Percentiles rank a stretch among this genome's conserved stretches.
Evolutionary conservation across 768 basidiomycete genomes (phyloP).

Genomic region (Boletales sp.): DNA sequence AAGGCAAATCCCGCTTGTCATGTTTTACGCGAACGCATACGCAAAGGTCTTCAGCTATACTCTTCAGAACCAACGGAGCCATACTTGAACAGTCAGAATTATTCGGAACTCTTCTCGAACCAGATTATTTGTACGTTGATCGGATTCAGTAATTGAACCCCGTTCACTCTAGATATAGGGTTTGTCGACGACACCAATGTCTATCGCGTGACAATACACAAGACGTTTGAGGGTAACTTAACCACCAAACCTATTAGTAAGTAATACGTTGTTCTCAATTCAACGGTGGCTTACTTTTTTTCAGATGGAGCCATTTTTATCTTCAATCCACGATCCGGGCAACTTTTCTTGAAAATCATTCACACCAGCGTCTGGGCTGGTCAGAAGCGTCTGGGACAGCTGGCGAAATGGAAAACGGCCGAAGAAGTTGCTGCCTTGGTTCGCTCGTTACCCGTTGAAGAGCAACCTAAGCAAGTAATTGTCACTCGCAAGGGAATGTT

Average conservation of each 20-base stretch:
- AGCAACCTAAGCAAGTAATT: slow-evolving; percentile 99
- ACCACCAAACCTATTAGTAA: slow-evolving; percentile 97
- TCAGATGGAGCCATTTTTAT: slow-evolving; percentile 95
- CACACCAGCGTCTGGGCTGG: slow-evolving; percentile 99
- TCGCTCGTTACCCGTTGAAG: slow-evolving; percentile 97
- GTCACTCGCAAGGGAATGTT: slow-evolving; percentile 99
- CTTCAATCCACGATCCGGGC: slow-evolving; percentile 98
- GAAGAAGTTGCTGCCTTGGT: slow-evolving; percentile 99
- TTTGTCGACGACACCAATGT: slow-evolving; percentile 99
- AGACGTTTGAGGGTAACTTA: slow-evolving; percentile 99
- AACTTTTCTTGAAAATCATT: slow-evolving; percentile 97
- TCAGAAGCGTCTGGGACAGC: slow-evolving; percentile 98
- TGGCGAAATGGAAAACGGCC: slow-evolving; percentile 99
- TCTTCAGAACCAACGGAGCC: slow-evolving; percentile 99
- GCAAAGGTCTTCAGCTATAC: slow-evolving; percentile 97
- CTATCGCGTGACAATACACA: slow-evolving; percentile 99
- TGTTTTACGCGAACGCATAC: slow-evolving; percentile 96
- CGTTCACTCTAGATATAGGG: slow-evolving; percentile 46
- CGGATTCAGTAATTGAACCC: background rate
- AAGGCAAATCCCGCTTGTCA: slow-evolving; percentile 98
- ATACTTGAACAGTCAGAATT: slow-evolving; percentile 97
- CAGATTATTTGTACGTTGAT: slow-evolving; percentile 84
- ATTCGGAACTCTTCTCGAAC: slow-evolving; percentile 95
- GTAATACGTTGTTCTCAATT: slow-evolving; percentile 15
- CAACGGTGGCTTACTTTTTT: background rate